Percentiles rank a stretch among this genome's conserved stretches.
phyloP scores from a whole-genome alignment of 2,329 filamentous ascomycete species.

The Colletotrichum destructivum region DNA sequence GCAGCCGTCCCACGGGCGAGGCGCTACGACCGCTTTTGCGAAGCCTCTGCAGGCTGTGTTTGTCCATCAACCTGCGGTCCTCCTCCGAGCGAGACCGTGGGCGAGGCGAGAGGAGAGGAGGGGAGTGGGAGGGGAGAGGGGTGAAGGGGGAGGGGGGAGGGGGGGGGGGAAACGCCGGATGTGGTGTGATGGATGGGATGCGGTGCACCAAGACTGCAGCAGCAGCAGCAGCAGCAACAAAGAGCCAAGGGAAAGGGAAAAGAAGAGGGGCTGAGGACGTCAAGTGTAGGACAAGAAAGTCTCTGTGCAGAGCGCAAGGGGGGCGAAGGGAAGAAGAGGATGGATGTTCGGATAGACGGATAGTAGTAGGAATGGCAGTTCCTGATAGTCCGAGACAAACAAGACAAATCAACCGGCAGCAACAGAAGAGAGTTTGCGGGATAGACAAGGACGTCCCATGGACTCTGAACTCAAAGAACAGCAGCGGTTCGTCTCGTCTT shows the following conservation, averaged over 20 bases:
- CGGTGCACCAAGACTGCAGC: too few species aligned
- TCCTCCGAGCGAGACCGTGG: constrained; percentile 17
- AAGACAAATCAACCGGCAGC: background rate
- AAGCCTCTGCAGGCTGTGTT: constrained; percentile 22
- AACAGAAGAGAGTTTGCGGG: constrained; percentile 5
- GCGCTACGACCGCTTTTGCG: constrained; percentile 17
- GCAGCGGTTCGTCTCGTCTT: constrained; percentile 28
- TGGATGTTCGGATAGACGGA: too few species aligned
- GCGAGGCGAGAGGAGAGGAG: too few species aligned
- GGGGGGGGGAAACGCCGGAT: too few species aligned
- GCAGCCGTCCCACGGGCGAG: constrained; percentile 24
- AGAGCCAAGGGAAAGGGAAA: too few species aligned
- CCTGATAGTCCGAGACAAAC: background rate
- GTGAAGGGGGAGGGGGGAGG: too few species aligned
- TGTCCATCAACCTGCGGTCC: constrained; percentile 40
- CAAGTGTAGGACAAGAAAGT: too few species aligned
- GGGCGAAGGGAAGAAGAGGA: background rate
- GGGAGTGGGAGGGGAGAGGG: too few species aligned
- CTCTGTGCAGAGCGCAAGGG: constrained; percentile 1
- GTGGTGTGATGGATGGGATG: too few species aligned
- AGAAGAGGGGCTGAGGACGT: too few species aligned
- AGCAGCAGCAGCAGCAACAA: too few species aligned
- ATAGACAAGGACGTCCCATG: constrained; percentile 40
- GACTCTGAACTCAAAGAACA: background rate
- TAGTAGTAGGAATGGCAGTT: too few species aligned